Base-by-base conservation (phyloP, 768 basidiomycete species). In the Suillus luteus region DNA sequence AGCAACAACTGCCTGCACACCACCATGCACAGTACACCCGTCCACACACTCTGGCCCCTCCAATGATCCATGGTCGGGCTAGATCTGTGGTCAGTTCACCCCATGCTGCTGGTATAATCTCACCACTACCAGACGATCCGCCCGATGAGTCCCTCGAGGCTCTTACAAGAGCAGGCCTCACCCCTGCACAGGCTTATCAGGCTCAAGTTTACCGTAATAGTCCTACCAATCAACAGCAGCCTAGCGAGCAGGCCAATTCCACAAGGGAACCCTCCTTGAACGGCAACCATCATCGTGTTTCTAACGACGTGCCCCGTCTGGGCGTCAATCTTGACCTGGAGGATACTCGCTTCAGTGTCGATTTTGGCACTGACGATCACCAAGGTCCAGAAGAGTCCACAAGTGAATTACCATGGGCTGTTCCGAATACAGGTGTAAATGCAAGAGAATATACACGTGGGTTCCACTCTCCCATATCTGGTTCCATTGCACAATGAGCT, bases 181-280 rank as follows among this genome's bases (percentile, higher is more conserved):
- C 90, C 4, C 86, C 90, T 51, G 89, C 90, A 11, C 92, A 93
- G 73, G 87, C 89, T 41, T 93, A 92, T 77, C 92, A 92, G 70
- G 86, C 87, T 9, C 90, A 93, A 73, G 82, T 91, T 54, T 87
- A 86, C 69, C 76, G 75, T 63, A 85, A 81, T 69, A 80, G 74
- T 62, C 77, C 82, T 48, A 69, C 76, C 55, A 70, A 68, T 17
- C 76, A 74, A 31, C 72, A 70, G 31, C 65, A 67, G 3, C 44
- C 51, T 22, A 31, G 55, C 46, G 66, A 69, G 40, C 67, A 69
- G 52, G 52, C 68, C 62, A 69, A 72, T 44, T 75, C 73, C 69
- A 62, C 76, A 62, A 58, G 17, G 24, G 67, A 66, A 41, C 70
- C 66, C 58, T 64, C 62, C 24, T 65, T 58, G 65, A 75, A 79